These are phyloP conservation scores for Xylaria sp. DNA, from an alignment of 2,329 filamentous ascomycete species.

Conservation along the genomic window DNA sequence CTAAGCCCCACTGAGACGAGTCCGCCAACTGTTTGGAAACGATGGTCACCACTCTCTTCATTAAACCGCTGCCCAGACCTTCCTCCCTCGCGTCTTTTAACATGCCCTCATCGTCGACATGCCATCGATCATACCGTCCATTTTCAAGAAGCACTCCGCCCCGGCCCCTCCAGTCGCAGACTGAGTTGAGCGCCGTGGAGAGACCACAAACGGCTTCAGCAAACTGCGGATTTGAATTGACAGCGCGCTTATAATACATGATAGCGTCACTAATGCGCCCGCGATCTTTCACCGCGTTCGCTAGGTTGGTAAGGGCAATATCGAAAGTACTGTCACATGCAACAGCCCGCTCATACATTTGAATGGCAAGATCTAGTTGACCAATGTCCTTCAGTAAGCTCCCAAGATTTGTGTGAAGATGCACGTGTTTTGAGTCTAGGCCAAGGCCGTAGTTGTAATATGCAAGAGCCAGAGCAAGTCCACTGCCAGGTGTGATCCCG, in stretches of 20 bases:
- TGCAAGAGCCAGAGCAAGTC: conserved; percentile 84
- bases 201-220: conserved; percentile 96
- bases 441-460: conserved; percentile 96
- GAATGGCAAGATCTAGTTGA: conserved; percentile 88
- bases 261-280: conserved; percentile 94
- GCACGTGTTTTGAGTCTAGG: conserved; percentile 88
- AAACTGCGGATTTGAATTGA: conserved; percentile 92
- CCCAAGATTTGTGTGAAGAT: conserved; percentile 95
- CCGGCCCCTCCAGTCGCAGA: conserved; percentile 92
- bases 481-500: conserved; percentile 85
- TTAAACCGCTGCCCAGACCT: conserved; percentile 78
- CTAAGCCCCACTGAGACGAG: conserved; percentile 85
- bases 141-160: conserved; percentile 82
- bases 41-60: conserved; percentile 89
- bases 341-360: conserved; percentile 97
- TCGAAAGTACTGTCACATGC: conserved; percentile 94
- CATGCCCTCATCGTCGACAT: conserved; percentile 86
- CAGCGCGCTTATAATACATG: conserved; percentile 87
- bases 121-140: conserved; percentile 87
- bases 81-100: conserved; percentile 76
- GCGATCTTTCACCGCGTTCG: conserved; percentile 97
- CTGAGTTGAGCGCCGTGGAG: conserved; percentile 93
- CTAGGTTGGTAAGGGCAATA: conserved; percentile 94
- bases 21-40: conserved; percentile 88
- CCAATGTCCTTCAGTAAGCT: conserved; percentile 97